Evolutionary conservation across 768 basidiomycete genomes (phyloP), one percentile per base, ranked within the genome.

Genomic region (Podaxis rugospora): DNA sequence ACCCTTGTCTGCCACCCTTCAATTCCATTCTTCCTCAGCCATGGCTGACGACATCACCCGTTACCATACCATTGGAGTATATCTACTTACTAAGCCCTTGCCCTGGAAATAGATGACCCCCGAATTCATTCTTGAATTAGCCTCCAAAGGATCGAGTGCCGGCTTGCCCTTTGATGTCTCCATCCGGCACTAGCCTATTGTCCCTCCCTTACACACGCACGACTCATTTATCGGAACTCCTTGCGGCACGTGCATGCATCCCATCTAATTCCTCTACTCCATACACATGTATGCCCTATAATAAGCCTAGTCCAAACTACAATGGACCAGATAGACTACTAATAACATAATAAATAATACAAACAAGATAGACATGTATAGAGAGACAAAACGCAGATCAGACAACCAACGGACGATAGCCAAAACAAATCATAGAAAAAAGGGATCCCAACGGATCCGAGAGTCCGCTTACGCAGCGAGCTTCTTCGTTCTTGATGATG

Each of bases 401-500:
- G 36, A 58, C 57, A 56, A 56, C 55, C 55, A 32, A 16, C 23
- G 32, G 39, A 55, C 21, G 36, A 25, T 36, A 42, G 11, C 7
- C 14, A 40, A 52, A 23, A 7, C 50, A 27, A 3, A 11, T 35
- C n/a, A 40, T n/a, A 3, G 39, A 25, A 66, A 64, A 66, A 64
- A 55, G 57, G 62, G 40, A 60, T 50, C 52, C 21, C 62, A 58
- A 37, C 53, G 47, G 18, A 49, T 51, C 36, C 40, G 49, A 54
- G 44, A 61, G 51, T 66, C 64, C 55, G 57, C 46, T 62, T 57
- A 54, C 57, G 18, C 49, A 49, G 42, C 42, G 16, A 71, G 70
- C 73, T 71, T 74, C 68, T 70, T 76, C 14, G 72, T 72, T 68
- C 69, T 71, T 39, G 74, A 68, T 52, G 56, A 57, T 25, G 32